Conservation (phyloP, 73 alveolate genomes). For the Symbiodinium natans region DNA sequence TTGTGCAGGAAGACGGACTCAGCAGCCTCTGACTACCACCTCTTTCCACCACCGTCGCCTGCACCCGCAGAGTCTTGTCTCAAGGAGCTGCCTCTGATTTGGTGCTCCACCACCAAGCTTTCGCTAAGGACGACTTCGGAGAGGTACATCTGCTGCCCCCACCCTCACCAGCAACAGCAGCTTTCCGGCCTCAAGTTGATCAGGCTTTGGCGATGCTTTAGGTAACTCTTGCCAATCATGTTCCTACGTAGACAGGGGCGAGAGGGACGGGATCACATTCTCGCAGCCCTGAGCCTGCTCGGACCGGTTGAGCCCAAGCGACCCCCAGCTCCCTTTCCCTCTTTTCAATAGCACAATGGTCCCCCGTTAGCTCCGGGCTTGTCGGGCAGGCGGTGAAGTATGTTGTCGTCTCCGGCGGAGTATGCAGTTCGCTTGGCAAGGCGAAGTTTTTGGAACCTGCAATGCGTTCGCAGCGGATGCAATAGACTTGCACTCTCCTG, state of each 20-base stretch:
- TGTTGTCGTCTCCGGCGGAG: constrained; percentile 90
- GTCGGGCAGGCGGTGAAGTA: constrained; percentile 78
- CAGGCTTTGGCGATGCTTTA: constrained; percentile 31
- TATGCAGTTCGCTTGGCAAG: constrained; percentile 88
- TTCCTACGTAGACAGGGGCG: too few species aligned
- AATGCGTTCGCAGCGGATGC: too few species aligned
- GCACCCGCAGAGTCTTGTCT: constrained; percentile 45
- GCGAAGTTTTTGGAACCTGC: not conserved
- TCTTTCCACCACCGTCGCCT: constrained; percentile 83
- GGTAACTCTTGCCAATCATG: too few species aligned
- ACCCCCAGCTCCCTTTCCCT: too few species aligned
- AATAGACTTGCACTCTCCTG: too few species aligned
- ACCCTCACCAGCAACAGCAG: constrained; percentile 67
- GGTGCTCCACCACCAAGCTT: not conserved
- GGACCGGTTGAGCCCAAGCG: too few species aligned
- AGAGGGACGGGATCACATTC: too few species aligned
- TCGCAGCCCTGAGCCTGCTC: too few species aligned
- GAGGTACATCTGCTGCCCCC: constrained; percentile 45
- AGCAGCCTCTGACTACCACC: constrained; percentile 37
- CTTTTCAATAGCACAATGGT: too few species aligned
- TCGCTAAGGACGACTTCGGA: constrained; percentile 53
- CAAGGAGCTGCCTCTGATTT: not conserved
- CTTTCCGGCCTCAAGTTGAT: constrained; percentile 73
- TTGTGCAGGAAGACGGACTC: constrained; percentile 55
- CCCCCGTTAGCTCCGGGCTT: too few species aligned